Evolutionary conservation across 2,329 filamentous ascomycete genomes (phyloP).

Genomic region (Calonectria crousiana): DNA sequence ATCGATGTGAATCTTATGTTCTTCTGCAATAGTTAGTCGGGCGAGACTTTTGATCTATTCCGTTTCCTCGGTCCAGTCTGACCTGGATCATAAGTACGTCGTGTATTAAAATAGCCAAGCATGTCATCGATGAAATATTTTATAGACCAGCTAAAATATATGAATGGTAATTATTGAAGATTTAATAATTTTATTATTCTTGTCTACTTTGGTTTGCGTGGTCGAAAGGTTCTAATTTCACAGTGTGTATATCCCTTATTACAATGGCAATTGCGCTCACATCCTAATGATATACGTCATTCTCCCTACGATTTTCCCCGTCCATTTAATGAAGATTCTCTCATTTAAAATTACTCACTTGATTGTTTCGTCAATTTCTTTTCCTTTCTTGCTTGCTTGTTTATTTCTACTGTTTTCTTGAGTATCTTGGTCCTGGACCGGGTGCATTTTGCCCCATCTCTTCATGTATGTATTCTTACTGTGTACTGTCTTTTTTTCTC

Average conservation of each 20-base stretch:
- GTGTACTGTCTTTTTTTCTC: background rate
- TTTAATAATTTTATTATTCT: background rate
- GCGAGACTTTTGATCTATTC: no score
- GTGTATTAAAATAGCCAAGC: background rate
- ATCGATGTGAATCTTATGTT: no score
- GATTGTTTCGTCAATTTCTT: background rate
- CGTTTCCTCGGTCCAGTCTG: no score
- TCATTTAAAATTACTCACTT: no score
- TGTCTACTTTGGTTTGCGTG: background rate
- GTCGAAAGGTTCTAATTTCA: background rate
- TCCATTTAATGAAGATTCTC: background rate
- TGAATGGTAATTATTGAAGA: background rate
- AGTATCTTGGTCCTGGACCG: background rate
- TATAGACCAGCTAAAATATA: background rate
- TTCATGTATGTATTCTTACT: background rate
- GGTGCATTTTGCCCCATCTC: background rate
- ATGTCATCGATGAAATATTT: background rate
- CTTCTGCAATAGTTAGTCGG: no score
- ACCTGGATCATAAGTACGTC: background rate
- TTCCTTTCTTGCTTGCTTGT: background rate
- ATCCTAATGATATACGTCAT: background rate
- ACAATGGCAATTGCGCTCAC: background rate
- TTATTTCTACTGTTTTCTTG: background rate
- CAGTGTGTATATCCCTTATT: background rate
- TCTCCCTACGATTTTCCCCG: no score